Conservation (phyloP, 2,329 filamentous ascomycete genomes). For the Cladosporium oxysporum region DNA sequence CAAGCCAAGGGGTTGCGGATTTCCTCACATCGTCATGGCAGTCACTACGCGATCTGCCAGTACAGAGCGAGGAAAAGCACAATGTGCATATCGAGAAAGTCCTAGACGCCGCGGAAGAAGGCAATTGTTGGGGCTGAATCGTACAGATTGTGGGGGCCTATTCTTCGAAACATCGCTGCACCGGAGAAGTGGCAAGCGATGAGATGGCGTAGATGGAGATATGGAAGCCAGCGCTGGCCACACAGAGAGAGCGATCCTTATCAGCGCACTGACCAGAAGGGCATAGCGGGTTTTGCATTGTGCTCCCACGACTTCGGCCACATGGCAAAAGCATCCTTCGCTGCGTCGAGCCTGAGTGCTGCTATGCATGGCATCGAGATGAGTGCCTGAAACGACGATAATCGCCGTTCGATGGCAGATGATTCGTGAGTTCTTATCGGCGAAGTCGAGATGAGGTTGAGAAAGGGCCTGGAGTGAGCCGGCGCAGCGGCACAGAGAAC, state of each 20-base stretch:
- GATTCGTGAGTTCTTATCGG: conserved; percentile 14
- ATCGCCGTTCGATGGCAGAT: neutral
- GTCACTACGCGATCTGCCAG: conserved; percentile 3
- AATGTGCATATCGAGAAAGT: neutral
- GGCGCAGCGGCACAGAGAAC: neutral
- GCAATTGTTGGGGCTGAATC: conserved; percentile 3
- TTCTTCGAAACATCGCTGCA: neutral
- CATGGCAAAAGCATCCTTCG: neutral
- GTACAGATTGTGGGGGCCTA: neutral
- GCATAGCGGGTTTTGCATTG: conserved; percentile 8
- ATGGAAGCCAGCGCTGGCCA: conserved; percentile 11
- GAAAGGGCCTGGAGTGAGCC: neutral
- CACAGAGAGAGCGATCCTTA: conserved; percentile 17
- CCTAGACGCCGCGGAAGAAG: conserved; percentile 14
- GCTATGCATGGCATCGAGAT: conserved; percentile 4
- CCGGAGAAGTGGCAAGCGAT: neutral
- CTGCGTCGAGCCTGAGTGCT: neutral
- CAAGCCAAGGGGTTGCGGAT: neutral
- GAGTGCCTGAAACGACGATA: neutral
- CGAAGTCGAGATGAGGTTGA: conserved; percentile 19
- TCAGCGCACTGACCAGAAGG: conserved; percentile 17
- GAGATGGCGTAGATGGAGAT: conserved; percentile 8
- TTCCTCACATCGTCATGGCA: neutral
- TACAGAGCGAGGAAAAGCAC: conserved; percentile 10
- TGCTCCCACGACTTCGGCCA: neutral